Evolutionary conservation across 2,329 filamentous ascomycete species (phyloP), one percentile per base, ranked within the genome.

Genomic region (Alternaria brassicicola): DNA sequence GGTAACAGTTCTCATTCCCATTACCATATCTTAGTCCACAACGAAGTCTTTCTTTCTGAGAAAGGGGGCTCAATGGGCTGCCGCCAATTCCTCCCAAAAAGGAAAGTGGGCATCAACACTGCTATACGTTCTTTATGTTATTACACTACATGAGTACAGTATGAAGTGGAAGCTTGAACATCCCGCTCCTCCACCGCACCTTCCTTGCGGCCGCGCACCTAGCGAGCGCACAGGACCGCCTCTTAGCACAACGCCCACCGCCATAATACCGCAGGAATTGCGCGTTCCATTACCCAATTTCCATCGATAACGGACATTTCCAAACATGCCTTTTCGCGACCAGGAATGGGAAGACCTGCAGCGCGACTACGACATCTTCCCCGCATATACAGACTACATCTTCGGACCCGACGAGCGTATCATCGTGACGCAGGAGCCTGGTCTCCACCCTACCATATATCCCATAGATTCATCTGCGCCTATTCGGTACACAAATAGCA

Each of bases 321-420:
- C 21, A 47, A 19, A 25, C 15, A 70, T 69, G 67, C 59, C 64
- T 15, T 67, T 62, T 38, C 55, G 17, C n/a, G 54, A 67, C 19
- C 42, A 38, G 23, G 58, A 66, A 2, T 68, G 62, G 60, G 63
- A 70, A 21, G 61, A 69, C 17, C 36, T 56, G 6, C 59, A 61
- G 49, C 66, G 65, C 42, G 67, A 70, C 51, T 59, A 48, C 33
- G 55, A 50, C 9, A 25, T 59, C 33, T 71, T 71, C 33, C 67
- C 67, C 15, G 67, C 69, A 6, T 71, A 66, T 41, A 65, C 47
- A 4, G 66, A 71, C 52, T 70, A 59, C 17, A 36, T 71, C 13
- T 65, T 55, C 9, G 69, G 65, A 28, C 26, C 62, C 8, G 66
- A 68, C 38, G 36, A 31, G 10, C 63, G 63, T 8, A 41, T 53